Conservation (phyloP, 768 basidiomycete genomes). For the Termitomyces sp. region DNA sequence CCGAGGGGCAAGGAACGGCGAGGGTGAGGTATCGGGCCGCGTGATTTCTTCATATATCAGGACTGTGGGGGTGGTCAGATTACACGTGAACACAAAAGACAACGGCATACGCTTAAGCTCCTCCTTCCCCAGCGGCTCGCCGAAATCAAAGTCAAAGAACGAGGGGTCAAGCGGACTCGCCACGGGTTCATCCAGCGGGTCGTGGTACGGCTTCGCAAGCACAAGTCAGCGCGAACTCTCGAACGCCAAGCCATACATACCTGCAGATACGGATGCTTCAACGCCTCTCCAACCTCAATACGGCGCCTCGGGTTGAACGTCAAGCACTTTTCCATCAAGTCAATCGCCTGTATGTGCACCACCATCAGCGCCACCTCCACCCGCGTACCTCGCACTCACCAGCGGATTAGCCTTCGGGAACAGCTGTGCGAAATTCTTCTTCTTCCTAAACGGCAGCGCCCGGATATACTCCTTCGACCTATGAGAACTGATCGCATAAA, state of each 20-base stretch:
- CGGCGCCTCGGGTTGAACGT: conserved; percentile 86
- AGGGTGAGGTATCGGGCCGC: conserved; percentile 22
- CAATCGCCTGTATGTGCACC: conserved; percentile 66
- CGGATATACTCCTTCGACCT: conserved; percentile 84
- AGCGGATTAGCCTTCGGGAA: conserved; percentile 75
- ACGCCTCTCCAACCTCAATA: conserved; percentile 83
- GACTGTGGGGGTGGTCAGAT: conserved; percentile 19
- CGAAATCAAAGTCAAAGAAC: conserved; percentile 83
- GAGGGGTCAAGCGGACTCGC: conserved; percentile 72
- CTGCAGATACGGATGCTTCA: conserved; percentile 77
- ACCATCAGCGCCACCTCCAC: neutral
- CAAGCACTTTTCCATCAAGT: conserved; percentile 75
- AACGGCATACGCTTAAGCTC: conserved; percentile 55
- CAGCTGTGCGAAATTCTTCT: conserved; percentile 62
- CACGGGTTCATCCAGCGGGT: conserved; percentile 83
- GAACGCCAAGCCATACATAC: neutral
- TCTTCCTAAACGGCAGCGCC: conserved; percentile 83
- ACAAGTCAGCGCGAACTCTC: neutral
- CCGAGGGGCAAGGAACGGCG: conserved; percentile 6
- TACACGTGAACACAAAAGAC: neutral
- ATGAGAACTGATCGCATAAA: conserved; percentile 84
- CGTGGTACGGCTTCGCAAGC: conserved; percentile 78
- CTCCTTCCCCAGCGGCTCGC: conserved; percentile 61
- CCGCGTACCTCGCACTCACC: conserved; percentile 29
- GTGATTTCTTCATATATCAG: conserved; percentile 53